Base-by-base conservation (phyloP, 2,329 filamentous ascomycete species). In the Fusarium sp. region DNA sequence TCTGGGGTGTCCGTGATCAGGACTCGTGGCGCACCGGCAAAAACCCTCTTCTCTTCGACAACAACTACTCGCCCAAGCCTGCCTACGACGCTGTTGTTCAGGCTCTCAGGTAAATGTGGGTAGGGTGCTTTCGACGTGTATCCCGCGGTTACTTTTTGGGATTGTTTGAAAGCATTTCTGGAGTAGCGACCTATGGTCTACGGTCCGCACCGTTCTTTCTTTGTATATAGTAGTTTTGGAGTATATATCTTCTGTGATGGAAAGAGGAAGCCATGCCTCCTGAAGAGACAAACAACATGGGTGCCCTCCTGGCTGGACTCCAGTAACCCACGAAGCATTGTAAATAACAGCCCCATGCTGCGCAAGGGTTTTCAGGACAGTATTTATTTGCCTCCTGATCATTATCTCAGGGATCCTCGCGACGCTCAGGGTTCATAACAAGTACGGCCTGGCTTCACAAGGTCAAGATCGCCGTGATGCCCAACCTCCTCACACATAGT, bases 1-100 rank as follows among this genome's bases (percentile, higher is more conserved):
- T 91, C 45, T 93, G 91, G 87, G 87, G 87, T 69, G 85, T 87
- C 15, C 81, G 84, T 9, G 87, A 88, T 68, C 27, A 56, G 32
- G 52, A 56, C 32, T 56, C 52, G 14, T 56, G 52, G 52, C 27
- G 52, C 2, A 25, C 30, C 6, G 52, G 32, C n/a, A 56, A 30
- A 15, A 56, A 56, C 9, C 52, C 52, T 9, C 52, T 56, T 3
- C 52, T 56, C 9, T 56, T 56, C 15, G 52, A 56, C 12, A 33
- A 33, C 32, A 56, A 56, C 30, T 56, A 56, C 30, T 47, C 43
- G 8, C 43, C 43, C 14, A 47, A 47, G 22, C 43, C 43, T 47
- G 43, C 43, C 43, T 47, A 47, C 22, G 9, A 27, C 14, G 43
- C 43, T 27, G 20, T 47, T 47, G 43, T 47, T 7, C 43, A 47